Base-by-base conservation (phyloP, 2,329 filamentous ascomycete species). In the Fusarium bactridioides region DNA sequence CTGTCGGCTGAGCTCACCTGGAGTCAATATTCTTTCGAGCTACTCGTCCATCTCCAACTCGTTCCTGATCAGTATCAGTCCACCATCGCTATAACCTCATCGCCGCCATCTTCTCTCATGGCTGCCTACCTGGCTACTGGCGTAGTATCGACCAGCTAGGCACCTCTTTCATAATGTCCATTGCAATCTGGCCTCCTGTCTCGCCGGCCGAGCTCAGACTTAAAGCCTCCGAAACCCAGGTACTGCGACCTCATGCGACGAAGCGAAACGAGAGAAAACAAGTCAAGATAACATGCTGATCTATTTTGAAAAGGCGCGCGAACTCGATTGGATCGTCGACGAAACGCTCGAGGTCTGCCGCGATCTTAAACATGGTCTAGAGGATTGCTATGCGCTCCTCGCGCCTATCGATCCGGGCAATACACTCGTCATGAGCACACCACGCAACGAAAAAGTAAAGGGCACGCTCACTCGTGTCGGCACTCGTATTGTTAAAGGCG, bases 391-490 rank as follows among this genome's bases (percentile, higher is more conserved):
- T 75, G 90, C 92, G 23, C 88, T 98, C 29, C 90, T 99, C 35
- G 92, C 94, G 12, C 94, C 95, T 4, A 88, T 92, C 71, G 94
- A 97, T 78, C 91, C 92, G 2, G 94, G 94, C 13, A 95, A 92
- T 76, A 99, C 95, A 2, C 89, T 99, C 33, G 95, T 96, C 35
- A 88, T 99, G 74, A 96, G 93, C 69, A 97, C 95, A 19, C 88
- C 92, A 62, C 90, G 95, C 62, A 95, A 94, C 61, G 96, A 99
- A 84, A 90, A 89, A 74, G 91, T 98, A 70, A 99, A 99, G 82
- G 96, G 96, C 23, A 93, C 94, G 76, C 90, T 98, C 67, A 98
- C 95, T 3, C 90, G 96, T 60, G 90, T 97, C 40, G 96, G 96
- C 43, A 94, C 94, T n/a, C 90, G 92, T 57, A 92, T 99, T 72